Evolutionary conservation across 345 rosid genomes (phyloP).

Genomic region (Linum tenue): DNA sequence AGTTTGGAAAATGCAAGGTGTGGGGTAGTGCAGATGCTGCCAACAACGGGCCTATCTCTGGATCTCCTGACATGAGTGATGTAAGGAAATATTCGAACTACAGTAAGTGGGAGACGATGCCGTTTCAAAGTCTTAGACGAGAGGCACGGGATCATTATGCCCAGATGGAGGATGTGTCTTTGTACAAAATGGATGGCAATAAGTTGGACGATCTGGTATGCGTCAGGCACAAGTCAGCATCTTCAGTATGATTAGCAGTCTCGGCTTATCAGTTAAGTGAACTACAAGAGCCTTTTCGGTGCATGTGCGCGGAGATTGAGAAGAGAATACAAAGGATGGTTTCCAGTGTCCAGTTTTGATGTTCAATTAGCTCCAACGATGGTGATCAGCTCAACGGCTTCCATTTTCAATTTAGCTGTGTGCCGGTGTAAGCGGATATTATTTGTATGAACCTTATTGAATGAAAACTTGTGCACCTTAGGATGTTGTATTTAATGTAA

Average conservation of each 20-base stretch:
- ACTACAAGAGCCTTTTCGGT: not conserved
- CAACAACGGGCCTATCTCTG: conserved; percentile 53
- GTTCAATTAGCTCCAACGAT: no score
- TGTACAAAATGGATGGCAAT: conserved; percentile 96
- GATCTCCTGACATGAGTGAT: conserved; percentile 76
- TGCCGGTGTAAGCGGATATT: no score
- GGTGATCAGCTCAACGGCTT: no score
- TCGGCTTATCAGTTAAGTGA: not conserved
- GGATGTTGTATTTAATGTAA: no score
- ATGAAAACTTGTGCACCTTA: no score
- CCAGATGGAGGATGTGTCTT: conserved; percentile 69
- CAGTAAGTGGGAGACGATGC: conserved; percentile 84
- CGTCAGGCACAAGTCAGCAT: conserved; percentile 35
- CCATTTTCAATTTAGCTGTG: no score
- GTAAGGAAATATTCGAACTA: conserved; percentile 64
- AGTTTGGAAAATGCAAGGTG: conserved; percentile 87
- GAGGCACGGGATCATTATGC: conserved; percentile 69
- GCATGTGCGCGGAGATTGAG: not conserved
- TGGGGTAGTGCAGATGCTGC: conserved; percentile 61
- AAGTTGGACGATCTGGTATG: conserved; percentile 93
- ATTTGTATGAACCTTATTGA: no score
- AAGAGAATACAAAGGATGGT: not conserved
- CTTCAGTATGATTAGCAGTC: not conserved
- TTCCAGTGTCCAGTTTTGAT: no score
- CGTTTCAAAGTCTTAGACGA: conserved; percentile 69